Evolutionary conservation across 768 basidiomycete genomes (phyloP).

Genomic region (Boletus rubropictus): DNA sequence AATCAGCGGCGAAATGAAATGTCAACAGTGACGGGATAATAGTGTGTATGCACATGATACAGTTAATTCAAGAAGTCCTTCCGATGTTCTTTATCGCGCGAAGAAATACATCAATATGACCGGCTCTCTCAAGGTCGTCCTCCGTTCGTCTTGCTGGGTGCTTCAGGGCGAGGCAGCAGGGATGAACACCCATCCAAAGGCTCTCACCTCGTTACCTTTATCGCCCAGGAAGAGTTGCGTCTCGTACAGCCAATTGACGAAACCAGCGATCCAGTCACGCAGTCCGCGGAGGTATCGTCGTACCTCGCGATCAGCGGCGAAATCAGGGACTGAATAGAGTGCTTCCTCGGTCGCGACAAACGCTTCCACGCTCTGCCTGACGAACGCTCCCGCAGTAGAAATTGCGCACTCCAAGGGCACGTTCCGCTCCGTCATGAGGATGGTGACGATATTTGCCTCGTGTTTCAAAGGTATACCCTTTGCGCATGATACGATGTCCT

Average conservation of each 20-base stretch:
- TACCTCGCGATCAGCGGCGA: slow-evolving; percentile 22
- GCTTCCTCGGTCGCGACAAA: slow-evolving; percentile 23
- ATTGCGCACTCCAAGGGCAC: slow-evolving; percentile 47
- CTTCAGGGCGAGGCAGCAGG: slow-evolving; percentile 16
- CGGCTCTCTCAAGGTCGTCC: not conserved
- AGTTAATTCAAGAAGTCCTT: slow-evolving; percentile 7
- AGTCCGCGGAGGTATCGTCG: slow-evolving; percentile 44
- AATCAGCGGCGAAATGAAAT: not conserved
- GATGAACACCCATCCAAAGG: slow-evolving; percentile 61
- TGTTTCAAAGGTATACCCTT: slow-evolving; percentile 38
- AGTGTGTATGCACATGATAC: not conserved
- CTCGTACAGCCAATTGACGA: slow-evolving; percentile 62
- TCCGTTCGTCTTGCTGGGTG: not conserved
- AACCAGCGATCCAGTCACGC: slow-evolving; percentile 51
- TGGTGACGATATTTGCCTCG: slow-evolving; percentile 43
- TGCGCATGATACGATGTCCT: slow-evolving; percentile 57
- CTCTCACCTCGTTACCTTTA: slow-evolving; percentile 50
- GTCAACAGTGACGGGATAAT: not conserved
- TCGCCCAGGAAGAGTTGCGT: slow-evolving; percentile 55
- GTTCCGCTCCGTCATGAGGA: slow-evolving; percentile 41
- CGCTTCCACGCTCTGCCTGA: slow-evolving; percentile 27
- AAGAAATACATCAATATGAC: slow-evolving; percentile 2
- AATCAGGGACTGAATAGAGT: slow-evolving; percentile 12
- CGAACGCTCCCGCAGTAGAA: slow-evolving; percentile 16
- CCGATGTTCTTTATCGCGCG: not conserved